phyloP scores from a whole-genome alignment of 352 stramenopile genomes.

The Globisporangium acanthophoron region DNA sequence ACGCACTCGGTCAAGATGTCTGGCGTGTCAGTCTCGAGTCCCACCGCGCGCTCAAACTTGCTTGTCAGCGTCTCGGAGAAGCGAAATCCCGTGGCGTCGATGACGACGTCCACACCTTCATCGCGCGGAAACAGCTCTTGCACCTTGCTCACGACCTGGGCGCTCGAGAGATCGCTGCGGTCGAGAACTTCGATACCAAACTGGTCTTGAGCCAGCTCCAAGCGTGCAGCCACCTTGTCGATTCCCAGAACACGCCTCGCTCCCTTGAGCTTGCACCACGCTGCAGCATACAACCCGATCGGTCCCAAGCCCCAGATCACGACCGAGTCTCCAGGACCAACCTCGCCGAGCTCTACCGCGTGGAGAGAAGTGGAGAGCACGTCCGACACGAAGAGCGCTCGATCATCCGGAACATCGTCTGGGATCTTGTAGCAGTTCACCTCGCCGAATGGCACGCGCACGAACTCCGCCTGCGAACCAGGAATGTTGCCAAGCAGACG shows the following conservation, averaged over 20 bases:
- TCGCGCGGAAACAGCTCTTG: slow-evolving; percentile 37
- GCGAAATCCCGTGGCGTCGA: slow-evolving; percentile 33
- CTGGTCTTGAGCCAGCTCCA: slow-evolving; percentile 48
- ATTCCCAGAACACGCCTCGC: slow-evolving; percentile 59
- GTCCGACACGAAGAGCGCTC: slow-evolving; percentile 57
- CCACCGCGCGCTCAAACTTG: slow-evolving; percentile 30
- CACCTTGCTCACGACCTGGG: slow-evolving; percentile 44
- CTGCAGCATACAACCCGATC: slow-evolving; percentile 41
- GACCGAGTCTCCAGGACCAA: slow-evolving; percentile 38
- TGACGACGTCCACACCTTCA: slow-evolving; percentile 46
- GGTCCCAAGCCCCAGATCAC: slow-evolving; percentile 70
- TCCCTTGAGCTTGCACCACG: slow-evolving; percentile 64
- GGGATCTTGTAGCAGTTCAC: slow-evolving; percentile 65
- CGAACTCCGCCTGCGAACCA: slow-evolving; percentile 66
- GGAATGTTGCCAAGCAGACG: slow-evolving; percentile 52
- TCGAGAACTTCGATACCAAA: slow-evolving; percentile 63
- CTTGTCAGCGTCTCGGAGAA: slow-evolving; percentile 50
- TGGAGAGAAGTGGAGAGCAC: slow-evolving; percentile 52
- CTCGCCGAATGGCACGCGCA: slow-evolving; percentile 69
- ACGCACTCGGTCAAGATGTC: slow-evolving; percentile 59
- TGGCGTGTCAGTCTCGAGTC: slow-evolving; percentile 39
- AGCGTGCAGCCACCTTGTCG: slow-evolving; percentile 37
- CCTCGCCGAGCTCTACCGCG: slow-evolving; percentile 46
- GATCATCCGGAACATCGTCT: slow-evolving; percentile 46
- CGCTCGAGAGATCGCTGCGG: slow-evolving; percentile 34